Evolutionary conservation across 257 asterid genomes (phyloP).

Genomic region (Salvia rosmarinus): DNA sequence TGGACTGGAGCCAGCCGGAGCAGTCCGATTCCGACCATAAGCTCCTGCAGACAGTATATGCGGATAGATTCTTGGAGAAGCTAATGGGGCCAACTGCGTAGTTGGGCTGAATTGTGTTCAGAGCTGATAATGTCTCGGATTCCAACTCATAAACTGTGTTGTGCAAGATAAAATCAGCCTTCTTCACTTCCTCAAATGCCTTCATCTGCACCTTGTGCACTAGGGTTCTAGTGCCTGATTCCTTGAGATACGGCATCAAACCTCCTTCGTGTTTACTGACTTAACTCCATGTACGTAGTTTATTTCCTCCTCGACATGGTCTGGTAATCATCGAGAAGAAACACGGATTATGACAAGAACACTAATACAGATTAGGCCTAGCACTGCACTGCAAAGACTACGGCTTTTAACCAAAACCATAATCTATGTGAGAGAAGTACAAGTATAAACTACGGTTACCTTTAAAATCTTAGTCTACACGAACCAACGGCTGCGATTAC

Average conservation of each 20-base stretch:
- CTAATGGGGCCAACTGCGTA: constrained; percentile 61
- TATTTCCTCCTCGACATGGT: constrained; percentile 15
- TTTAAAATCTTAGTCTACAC: no score
- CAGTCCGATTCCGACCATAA: constrained; percentile 22
- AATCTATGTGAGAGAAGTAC: no score
- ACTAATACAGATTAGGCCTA: no score
- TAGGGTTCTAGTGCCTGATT: no score
- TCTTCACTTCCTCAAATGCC: constrained; percentile 43
- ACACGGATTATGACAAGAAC: no score
- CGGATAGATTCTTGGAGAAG: constrained; percentile 28
- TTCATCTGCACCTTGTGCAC: no score
- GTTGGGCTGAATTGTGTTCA: constrained; percentile 36
- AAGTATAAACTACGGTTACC: no score
- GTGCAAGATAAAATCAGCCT: constrained; percentile 54
- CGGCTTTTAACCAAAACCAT: no score
- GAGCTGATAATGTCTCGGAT: constrained; percentile 40
- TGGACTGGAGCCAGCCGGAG: constrained; percentile 20
- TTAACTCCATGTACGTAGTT: constrained; percentile 12
- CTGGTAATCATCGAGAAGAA: no score
- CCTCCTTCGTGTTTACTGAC: constrained; percentile 9
- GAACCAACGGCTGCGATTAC: no score
- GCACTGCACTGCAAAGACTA: no score
- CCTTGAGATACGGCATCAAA: constrained; percentile 34
- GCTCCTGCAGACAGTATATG: constrained; percentile 28
- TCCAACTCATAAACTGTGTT: constrained; percentile 71